Evolutionary conservation across 768 basidiomycete species (phyloP).

Genomic region (Lactarius hengduanensis): DNA sequence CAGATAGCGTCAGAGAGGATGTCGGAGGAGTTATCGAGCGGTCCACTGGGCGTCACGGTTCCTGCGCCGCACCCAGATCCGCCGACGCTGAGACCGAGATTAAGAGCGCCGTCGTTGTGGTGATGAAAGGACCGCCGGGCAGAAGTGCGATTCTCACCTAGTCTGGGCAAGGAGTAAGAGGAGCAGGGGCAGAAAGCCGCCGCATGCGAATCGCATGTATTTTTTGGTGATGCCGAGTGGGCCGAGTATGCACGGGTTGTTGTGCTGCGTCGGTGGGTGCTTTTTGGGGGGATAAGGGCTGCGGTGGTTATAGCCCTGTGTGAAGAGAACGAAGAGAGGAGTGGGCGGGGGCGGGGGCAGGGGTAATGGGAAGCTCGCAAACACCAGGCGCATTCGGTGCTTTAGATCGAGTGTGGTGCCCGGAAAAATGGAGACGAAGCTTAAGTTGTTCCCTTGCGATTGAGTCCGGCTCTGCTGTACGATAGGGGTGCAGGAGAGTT

Average conservation of each 20-base stretch:
- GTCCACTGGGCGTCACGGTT: background rate
- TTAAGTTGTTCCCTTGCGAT: conserved; percentile 3
- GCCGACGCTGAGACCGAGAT: background rate
- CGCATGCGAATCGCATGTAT: conserved; percentile 17
- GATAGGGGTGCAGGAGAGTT: background rate
- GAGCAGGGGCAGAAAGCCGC: conserved; percentile 2
- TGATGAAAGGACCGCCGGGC: background rate
- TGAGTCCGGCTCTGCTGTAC: background rate
- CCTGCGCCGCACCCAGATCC: background rate
- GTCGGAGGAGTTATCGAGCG: background rate
- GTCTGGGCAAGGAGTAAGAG: conserved; percentile 6
- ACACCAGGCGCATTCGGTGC: background rate
- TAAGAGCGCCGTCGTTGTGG: background rate
- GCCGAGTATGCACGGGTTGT: background rate
- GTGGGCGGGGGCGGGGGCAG: background rate
- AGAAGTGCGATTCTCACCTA: conserved; percentile 7
- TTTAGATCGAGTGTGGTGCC: background rate
- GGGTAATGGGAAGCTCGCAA: background rate
- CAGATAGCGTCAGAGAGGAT: background rate
- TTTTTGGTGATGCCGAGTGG: background rate
- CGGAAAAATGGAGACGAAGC: background rate
- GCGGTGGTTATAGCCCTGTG: background rate
- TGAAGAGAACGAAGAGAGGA: background rate
- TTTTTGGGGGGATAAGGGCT: background rate
- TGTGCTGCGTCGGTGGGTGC: background rate